Base-by-base conservation (phyloP, 352 stramenopile genomes). In the Pythium aphanidermatum region DNA sequence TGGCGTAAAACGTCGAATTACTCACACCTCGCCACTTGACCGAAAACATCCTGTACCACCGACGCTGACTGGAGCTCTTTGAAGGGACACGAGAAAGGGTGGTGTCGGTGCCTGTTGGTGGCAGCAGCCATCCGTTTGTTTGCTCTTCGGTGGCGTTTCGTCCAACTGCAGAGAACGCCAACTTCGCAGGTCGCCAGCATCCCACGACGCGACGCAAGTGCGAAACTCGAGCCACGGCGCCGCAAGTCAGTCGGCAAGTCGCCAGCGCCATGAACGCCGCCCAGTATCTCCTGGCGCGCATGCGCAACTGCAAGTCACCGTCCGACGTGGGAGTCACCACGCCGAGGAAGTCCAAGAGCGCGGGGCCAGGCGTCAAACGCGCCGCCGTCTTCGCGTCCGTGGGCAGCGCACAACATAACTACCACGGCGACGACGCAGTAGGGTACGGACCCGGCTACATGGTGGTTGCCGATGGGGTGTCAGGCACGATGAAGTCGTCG, bases 381-480 rank as follows among this genome's bases (percentile, higher is more conserved):
- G 44, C 19, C 26, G n/a, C 60, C 42, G 83, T 77, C 53, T 92
- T 94, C 50, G 50, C 70, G 46, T 92, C 83, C 5, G 77, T 94
- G 2, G 75, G 71, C 30, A 87, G 70, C 37, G 79, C 83, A 7
- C 65, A 70, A 37, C 75, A 92, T 62, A 79, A 64, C 46, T 94
- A 89, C 60, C 80, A 92, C 41, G 83, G 80, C 28, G 83, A 94
- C 60, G 83, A 94, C 46, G 83, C 83, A 2, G 74, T 92, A 17
- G 83, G 79, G n/a, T 94, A 85, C 50, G 83, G 83, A 0, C 77
- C 79, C 3, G 63, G 73, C 31, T 94, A 87, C 63, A 92, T 94
- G 80, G 80, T 92, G 17, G 71, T 92, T 16, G 77, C 79, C 2
- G 83, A 94, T 61, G 83, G 83, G 39, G 83, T 94, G 19, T 92